Conservation (phyloP, 2,329 filamentous ascomycete species). For the Aspergillus costaricaensis region DNA sequence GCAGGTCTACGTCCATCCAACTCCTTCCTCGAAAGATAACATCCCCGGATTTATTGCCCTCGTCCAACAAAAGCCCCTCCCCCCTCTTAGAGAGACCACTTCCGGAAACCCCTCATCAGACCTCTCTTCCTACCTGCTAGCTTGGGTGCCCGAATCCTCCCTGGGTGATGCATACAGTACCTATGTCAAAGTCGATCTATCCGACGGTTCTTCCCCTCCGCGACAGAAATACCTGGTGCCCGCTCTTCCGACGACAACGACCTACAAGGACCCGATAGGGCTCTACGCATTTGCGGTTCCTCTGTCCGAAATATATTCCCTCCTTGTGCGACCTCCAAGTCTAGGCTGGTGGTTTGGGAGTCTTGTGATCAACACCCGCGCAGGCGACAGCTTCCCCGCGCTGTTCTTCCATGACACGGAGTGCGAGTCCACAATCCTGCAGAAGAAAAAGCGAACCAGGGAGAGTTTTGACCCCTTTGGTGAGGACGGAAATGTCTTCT, state of each 20-base stretch:
- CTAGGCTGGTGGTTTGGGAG: conserved; percentile 99
- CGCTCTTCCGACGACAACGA: conserved; percentile 81
- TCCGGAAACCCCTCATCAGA: conserved; percentile 19
- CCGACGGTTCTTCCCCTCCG: conserved; percentile 76
- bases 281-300: conserved; percentile 91
- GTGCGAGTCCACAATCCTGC: conserved; percentile 91
- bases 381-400: conserved; percentile 90
- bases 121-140: conserved; percentile 77
- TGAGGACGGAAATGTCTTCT: conserved; percentile 79
- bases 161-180: conserved; percentile 83
- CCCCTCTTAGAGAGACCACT: conserved; percentile 40
- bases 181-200: conserved; percentile 93
- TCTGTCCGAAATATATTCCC: conserved; percentile 83
- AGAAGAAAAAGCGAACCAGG: conserved; percentile 80
- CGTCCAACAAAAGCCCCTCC: conserved; percentile 75
- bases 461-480: conserved; percentile 91
- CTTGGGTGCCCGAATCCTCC: conserved; percentile 88
- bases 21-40: conserved; percentile 91
- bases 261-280: conserved; percentile 69
- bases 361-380: conserved; percentile 85
- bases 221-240: conserved; percentile 89
- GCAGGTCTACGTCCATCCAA: conserved; percentile 93
- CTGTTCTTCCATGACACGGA: conserved; percentile 98
- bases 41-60: conserved; percentile 92
- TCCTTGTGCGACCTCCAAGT: conserved; percentile 87